Evolutionary conservation across 805 yeast genomes (phyloP), one percentile per base, ranked within the genome.

Genomic region (Wickerhamiella occidentalis): DNA sequence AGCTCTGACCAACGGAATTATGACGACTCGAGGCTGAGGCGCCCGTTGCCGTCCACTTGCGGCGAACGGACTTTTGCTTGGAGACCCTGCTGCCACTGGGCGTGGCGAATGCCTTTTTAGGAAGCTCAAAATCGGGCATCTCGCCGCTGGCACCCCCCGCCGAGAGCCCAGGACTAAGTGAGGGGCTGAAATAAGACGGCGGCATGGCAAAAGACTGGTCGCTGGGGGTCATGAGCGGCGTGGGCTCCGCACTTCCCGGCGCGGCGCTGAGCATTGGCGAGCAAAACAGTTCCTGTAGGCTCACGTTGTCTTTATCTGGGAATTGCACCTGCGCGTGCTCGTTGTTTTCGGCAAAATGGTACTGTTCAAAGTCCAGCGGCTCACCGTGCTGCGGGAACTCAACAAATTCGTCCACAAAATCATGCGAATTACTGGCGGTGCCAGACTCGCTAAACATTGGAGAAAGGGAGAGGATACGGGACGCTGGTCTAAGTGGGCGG

Each of bases 171-270:
- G 51, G 40, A 40, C 48, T 45, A 26, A 49, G 23, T 9, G 40
- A 21, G n/a, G 49, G 45, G 18, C 45, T 49, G 45, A 49, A 44
- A 29, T 49, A 49, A 7, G 46, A 22, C 3, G 52, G 52, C 21
- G 52, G 52, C 22, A 49, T 49, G 3, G 42, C 17, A 26, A 49
- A 45, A 12, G 30, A 19, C 12, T 35, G 40, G 30, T 44, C 48
- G 40, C 37, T 38, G 1, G 52, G 52, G 6, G 45, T 37, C 48
- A 49, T 29, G 2, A 49, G 28, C 30, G 52, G 52, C n/a, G 52
- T 49, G 17, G 19, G 33, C 9, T 49, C 46, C 3, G 43, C 18
- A 19, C 48, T 45, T 22, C 36, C 47, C 11, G 48, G 37, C 37
- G 35, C 45, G 18, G 35, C 38, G 25, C 37, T 22, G 17, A 45